A percentile compares a stretch with the other conserved stretches of the same genome.
These are phyloP conservation scores for Nemophila menziesii DNA, from an alignment of 257 asterid genomes.

Conservation along the genomic window DNA sequence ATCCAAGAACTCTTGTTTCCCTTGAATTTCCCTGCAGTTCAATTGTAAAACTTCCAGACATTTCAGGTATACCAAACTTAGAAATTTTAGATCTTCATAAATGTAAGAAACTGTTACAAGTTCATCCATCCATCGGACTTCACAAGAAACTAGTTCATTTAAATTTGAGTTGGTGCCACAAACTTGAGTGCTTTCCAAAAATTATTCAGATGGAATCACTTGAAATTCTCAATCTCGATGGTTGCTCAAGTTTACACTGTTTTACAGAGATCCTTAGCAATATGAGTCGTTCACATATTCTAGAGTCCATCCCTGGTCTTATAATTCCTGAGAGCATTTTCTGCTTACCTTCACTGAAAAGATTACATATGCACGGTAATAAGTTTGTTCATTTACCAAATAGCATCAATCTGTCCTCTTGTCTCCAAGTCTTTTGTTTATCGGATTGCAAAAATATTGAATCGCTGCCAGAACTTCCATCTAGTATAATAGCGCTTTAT, in stretches of 20 bases:
- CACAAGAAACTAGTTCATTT: too few species aligned
- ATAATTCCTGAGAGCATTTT: too few species aligned
- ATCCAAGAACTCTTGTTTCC: not conserved
- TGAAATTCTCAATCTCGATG: not conserved
- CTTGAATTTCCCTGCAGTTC: not conserved
- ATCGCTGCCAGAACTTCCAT: too few species aligned
- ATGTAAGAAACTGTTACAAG: not conserved
- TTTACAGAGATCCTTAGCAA: not conserved
- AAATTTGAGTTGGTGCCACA: too few species aligned
- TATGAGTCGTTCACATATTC: not conserved
- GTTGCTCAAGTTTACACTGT: not conserved
- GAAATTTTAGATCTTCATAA: not conserved
- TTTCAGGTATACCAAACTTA: conserved; percentile 3
- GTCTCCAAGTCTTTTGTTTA: too few species aligned
- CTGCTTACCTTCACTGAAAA: too few species aligned
- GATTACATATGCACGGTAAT: too few species aligned
- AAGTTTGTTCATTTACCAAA: not conserved
- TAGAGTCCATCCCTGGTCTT: not conserved
- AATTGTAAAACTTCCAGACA: conserved; percentile 6
- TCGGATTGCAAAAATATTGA: too few species aligned
- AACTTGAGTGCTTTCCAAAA: too few species aligned
- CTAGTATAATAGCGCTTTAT: too few species aligned
- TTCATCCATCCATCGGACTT: too few species aligned
- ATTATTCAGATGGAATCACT: conserved; percentile 3
- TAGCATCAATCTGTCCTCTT: too few species aligned